Percentiles rank a stretch among this genome's conserved stretches.
phyloP scores from a whole-genome alignment of 208 protist genomes.

The Polymyxa betae region DNA sequence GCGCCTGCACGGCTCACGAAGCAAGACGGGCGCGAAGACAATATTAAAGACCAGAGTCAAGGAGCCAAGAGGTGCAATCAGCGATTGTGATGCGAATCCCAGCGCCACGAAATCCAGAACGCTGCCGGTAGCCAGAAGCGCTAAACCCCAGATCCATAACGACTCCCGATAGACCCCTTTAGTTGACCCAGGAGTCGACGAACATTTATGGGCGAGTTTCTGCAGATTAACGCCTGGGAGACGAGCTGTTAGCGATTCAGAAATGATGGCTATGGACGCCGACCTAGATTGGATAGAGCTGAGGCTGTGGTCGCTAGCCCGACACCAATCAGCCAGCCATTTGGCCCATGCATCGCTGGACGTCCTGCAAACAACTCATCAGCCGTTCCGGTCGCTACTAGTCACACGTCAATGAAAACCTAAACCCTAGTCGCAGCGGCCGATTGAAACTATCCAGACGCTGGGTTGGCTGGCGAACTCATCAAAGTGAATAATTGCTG shows the following conservation, averaged over 20 bases:
- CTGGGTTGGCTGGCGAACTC: too few species aligned
- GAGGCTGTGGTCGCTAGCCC: background rate
- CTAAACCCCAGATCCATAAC: background rate
- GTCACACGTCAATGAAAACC: too few species aligned
- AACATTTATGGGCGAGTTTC: background rate
- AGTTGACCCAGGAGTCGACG: background rate
- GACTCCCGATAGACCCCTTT: background rate
- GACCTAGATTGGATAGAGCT: background rate
- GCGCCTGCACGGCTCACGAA: background rate
- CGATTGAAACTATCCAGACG: too few species aligned
- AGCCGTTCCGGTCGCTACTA: too few species aligned
- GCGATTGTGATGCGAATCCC: background rate
- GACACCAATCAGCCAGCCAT: background rate
- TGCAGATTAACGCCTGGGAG: background rate
- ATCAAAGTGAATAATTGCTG: too few species aligned
- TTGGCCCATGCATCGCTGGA: too few species aligned
- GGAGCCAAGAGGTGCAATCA: conserved; percentile 15
- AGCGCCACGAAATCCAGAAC: conserved; percentile 26
- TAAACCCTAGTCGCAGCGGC: too few species aligned
- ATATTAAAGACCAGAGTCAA: background rate
- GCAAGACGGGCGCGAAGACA: conserved; percentile 5
- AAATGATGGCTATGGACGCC: background rate
- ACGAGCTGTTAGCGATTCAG: background rate
- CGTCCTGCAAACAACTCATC: too few species aligned
- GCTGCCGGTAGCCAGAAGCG: background rate